Evolutionary conservation across 23 red algal genomes (phyloP).

Genomic region (Gracilaria gracilis): DNA sequence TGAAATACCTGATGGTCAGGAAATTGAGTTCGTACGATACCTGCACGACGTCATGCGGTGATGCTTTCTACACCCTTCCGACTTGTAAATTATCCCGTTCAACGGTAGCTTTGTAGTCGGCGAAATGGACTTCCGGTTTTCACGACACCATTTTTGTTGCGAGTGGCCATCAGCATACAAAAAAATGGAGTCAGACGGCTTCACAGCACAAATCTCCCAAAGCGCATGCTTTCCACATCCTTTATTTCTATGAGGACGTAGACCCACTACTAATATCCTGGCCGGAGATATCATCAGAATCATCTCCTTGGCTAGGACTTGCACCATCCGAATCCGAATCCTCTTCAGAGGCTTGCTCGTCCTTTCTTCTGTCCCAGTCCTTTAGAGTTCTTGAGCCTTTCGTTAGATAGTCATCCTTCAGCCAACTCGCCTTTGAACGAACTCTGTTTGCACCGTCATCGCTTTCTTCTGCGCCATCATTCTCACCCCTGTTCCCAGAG

Average conservation of each 20-base stretch:
- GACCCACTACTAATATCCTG: not conserved
- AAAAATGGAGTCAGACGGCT: not conserved
- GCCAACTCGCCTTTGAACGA: slow-evolving; percentile 49
- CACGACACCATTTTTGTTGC: no score
- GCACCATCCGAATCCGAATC: slow-evolving; percentile 16
- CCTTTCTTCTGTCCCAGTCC: slow-evolving; percentile 37
- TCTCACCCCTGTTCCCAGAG: not conserved
- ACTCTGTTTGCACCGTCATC: slow-evolving; percentile 23
- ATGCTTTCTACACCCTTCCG: not conserved
- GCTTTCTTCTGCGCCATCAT: not conserved
- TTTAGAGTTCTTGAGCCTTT: slow-evolving; percentile 34
- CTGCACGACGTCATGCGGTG: slow-evolving; percentile 83
- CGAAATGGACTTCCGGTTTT: not conserved
- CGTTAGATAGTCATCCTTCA: slow-evolving; percentile 55
- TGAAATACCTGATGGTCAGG: slow-evolving; percentile 82
- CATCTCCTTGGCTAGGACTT: not conserved
- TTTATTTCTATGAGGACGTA: not conserved
- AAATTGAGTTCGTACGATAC: slow-evolving; percentile 85
- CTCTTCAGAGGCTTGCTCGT: slow-evolving; percentile 6
- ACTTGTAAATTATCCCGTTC: not conserved
- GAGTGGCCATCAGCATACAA: not conserved
- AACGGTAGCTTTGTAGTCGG: not conserved
- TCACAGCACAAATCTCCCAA: not conserved
- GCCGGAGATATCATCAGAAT: not conserved
- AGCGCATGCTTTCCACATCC: not conserved